Evolutionary conservation across 306 rosid genomes (phyloP), one percentile per base, ranked within the genome.

Genomic region (Arachis stenosperma): DNA sequence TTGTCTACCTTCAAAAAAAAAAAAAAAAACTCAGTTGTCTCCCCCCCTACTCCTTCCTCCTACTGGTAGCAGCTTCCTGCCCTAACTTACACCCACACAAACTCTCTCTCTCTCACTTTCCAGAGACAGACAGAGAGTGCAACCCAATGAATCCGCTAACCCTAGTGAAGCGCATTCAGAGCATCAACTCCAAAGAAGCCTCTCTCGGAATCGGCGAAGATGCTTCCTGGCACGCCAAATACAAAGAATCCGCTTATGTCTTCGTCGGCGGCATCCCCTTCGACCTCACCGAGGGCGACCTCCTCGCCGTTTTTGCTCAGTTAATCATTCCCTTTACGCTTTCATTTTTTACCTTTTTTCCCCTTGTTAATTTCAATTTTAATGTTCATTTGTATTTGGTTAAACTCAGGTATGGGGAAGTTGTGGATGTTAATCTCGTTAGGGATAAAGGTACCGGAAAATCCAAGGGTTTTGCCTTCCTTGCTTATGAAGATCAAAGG

Each of bases 221-320:
- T 10, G 97, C 96, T 61, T 94, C 99, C 0, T 91, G 97, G 97
- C 97, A 94, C 59, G 82, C 93, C 55, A 89, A 88, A 63, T 94
- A 91, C 93, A 88, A 80, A 75, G 96, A 84, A 41, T 94, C 97
- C 2, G 97, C 97, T 43, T 91, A 94, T 72, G 89, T 94, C 6
- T 94, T 78, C 62, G 85, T 84, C 47, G 96, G 97, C 4, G 96
- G 99, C 69, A 78, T 94, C 67, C 95, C 99, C 76, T 94, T 88
- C 39, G 97, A 88, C 65, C 95, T 94, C 58, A 94, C 96, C 0
- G 97, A 94, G 83, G 99, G 99, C 47, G 99, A 94, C 77, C 95
- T 94, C 11, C 87, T 94, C 11, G 95, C 97, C 0, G 90, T 91
- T 42, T 94, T 94, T 17, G 94, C 97, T 30, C 99, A 94, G 97